Conservation (phyloP, 2,329 filamentous ascomycete species). For the Fusarium nanum region DNA sequence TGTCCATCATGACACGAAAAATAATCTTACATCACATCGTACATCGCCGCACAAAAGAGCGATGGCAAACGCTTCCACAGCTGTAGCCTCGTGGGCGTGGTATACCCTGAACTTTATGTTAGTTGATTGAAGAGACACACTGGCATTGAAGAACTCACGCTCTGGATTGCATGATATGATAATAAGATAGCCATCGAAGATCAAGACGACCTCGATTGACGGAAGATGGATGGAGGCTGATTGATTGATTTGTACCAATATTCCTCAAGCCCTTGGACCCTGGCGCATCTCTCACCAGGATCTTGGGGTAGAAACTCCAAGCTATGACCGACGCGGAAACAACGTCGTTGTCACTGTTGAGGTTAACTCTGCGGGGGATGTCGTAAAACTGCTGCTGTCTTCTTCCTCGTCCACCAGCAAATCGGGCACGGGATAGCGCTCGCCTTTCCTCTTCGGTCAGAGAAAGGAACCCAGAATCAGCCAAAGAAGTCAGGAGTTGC, state of each 20-base stretch:
- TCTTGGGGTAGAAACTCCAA: conserved; percentile 95
- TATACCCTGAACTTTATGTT: conserved; percentile 68
- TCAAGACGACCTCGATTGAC: conserved; percentile 81
- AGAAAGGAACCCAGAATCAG: conserved; percentile 84
- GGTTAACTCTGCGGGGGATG: conserved; percentile 79
- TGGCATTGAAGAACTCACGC: conserved; percentile 62
- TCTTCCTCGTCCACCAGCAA: conserved; percentile 61
- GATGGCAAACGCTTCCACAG: conserved; percentile 83
- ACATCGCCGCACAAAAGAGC: conserved; percentile 88
- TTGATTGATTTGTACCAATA: conserved; percentile 89
- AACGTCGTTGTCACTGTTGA: conserved; percentile 82
- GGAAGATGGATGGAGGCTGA: conserved; percentile 87
- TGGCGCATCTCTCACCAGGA: conserved; percentile 80
- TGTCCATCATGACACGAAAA: not conserved
- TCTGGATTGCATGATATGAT: conserved; percentile 96
- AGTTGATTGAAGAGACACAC: conserved; percentile 10
- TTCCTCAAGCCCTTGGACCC: conserved; percentile 85
- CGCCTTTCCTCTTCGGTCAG: conserved; percentile 79
- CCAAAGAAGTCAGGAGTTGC: conserved; percentile 85
- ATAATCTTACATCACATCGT: conserved; percentile 76
- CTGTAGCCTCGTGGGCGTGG: conserved; percentile 90
- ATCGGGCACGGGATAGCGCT: conserved; percentile 75
- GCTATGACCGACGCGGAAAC: conserved; percentile 86
- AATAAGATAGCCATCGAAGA: conserved; percentile 89
- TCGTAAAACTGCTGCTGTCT: conserved; percentile 81